Conservation (phyloP, 1,284 basidiomycete species). For the Stereum hirsutum region DNA sequence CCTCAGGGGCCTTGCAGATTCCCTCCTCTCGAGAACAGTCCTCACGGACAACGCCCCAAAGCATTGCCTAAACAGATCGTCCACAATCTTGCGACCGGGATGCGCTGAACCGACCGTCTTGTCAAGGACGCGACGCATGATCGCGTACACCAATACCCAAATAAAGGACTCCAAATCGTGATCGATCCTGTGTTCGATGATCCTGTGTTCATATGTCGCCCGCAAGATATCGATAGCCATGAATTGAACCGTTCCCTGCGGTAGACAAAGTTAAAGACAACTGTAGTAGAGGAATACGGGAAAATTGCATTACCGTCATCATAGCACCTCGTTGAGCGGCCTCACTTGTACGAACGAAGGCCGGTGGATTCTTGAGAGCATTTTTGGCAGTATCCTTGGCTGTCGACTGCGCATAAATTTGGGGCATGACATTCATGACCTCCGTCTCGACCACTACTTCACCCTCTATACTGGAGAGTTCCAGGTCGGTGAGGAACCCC, state of each 20-base stretch:
- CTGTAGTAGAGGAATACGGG: background rate
- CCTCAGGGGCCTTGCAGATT: too few relatives aligned
- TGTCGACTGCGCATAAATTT: background rate
- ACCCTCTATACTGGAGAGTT: background rate
- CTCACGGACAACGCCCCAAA: too few relatives aligned
- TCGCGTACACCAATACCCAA: background rate
- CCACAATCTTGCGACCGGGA: too few relatives aligned
- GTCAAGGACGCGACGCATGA: too few relatives aligned
- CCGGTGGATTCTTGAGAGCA: background rate
- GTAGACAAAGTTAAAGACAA: background rate
- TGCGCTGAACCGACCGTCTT: too few relatives aligned
- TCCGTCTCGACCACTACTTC: background rate
- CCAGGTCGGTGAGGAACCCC: background rate
- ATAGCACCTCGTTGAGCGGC: background rate
- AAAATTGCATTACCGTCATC: background rate
- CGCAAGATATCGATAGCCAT: background rate
- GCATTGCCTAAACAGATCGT: too few relatives aligned
- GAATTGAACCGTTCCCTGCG: background rate
- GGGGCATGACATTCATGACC: background rate
- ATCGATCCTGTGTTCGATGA: background rate
- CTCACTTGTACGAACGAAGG: background rate
- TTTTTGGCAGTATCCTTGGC: background rate
- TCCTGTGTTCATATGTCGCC: background rate
- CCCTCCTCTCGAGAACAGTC: too few relatives aligned
- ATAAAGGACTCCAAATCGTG: constrained; percentile 1